These are phyloP conservation scores for Chrysosporium queenslandicum DNA, from an alignment of 2,329 filamentous ascomycete species.

Conservation along the genomic window DNA sequence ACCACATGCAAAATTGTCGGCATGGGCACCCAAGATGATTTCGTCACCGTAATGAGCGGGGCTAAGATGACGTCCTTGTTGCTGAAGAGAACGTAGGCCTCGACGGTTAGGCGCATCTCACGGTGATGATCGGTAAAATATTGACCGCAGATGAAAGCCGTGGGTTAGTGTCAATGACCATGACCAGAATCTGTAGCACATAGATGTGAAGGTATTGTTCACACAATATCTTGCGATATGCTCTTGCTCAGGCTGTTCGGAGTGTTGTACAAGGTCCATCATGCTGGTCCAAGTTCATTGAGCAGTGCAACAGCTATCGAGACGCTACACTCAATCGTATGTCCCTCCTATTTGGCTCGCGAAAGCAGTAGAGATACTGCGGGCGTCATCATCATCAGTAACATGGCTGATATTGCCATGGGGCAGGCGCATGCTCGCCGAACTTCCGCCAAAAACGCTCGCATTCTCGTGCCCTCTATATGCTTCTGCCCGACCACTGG, in stretches of 20 bases:
- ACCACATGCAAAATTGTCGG: background rate
- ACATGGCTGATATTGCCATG: slow-evolving; percentile 34
- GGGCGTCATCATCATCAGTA: slow-evolving; percentile 76
- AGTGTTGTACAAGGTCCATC: slow-evolving; percentile 11
- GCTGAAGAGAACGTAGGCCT: background rate
- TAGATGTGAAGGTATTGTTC: background rate
- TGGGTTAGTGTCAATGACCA: background rate
- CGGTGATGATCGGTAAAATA: background rate
- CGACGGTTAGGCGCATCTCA: background rate
- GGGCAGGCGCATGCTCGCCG: slow-evolving; percentile 41
- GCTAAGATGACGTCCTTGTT: background rate
- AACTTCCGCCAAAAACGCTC: slow-evolving; percentile 58
- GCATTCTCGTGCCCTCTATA: slow-evolving; percentile 46
- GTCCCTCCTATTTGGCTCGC: slow-evolving; percentile 77
- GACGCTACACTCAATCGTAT: slow-evolving; percentile 44
- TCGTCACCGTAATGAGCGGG: background rate
- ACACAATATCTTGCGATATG: background rate
- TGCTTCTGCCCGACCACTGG: slow-evolving; percentile 56
- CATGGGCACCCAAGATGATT: background rate
- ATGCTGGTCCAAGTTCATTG: background rate
- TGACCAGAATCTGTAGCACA: background rate
- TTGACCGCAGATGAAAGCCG: slow-evolving; percentile 4
- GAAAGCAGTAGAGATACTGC: slow-evolving; percentile 93
- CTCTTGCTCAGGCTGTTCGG: background rate
- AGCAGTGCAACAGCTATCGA: background rate